phyloP scores from a whole-genome alignment of 2,329 filamentous ascomycete species.

The Paraphaeosphaeria sporulosa region DNA sequence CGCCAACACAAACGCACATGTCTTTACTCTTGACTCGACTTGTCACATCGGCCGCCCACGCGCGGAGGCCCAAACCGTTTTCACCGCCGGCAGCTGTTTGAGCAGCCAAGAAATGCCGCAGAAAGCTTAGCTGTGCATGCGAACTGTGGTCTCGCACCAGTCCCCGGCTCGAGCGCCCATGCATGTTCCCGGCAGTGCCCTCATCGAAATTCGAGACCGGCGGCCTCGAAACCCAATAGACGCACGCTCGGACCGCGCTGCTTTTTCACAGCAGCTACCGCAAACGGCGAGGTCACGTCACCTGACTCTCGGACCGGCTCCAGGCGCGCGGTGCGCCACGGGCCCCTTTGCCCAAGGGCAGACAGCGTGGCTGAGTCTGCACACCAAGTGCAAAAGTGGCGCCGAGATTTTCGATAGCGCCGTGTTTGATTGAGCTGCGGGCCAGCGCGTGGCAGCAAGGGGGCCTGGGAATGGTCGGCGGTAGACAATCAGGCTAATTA shows the following conservation, averaged over 20 bases:
- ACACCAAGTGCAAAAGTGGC: neutral
- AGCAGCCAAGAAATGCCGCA: conserved; percentile 12
- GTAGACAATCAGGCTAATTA: too few species aligned
- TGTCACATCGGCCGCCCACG: neutral
- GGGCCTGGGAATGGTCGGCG: too few species aligned
- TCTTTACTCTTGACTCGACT: neutral
- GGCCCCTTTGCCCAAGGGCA: too few species aligned
- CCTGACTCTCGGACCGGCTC: neutral
- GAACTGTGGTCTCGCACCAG: neutral
- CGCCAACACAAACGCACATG: neutral
- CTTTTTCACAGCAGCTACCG: neutral
- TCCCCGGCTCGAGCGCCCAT: too few species aligned
- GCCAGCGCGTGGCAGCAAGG: too few species aligned
- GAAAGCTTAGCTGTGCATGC: conserved; percentile 1
- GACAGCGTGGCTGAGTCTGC: neutral
- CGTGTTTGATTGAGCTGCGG: neutral
- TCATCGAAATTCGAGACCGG: neutral
- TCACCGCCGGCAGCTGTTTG: neutral
- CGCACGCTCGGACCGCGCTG: neutral
- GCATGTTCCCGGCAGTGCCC: too few species aligned
- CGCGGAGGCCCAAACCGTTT: conserved; percentile 4
- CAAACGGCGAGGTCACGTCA: neutral
- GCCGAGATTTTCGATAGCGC: neutral
- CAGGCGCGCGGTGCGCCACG: neutral
- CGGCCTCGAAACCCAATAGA: neutral